Conservation (phyloP, 2,329 filamentous ascomycete genomes). For the Scedosporium boydii region DNA sequence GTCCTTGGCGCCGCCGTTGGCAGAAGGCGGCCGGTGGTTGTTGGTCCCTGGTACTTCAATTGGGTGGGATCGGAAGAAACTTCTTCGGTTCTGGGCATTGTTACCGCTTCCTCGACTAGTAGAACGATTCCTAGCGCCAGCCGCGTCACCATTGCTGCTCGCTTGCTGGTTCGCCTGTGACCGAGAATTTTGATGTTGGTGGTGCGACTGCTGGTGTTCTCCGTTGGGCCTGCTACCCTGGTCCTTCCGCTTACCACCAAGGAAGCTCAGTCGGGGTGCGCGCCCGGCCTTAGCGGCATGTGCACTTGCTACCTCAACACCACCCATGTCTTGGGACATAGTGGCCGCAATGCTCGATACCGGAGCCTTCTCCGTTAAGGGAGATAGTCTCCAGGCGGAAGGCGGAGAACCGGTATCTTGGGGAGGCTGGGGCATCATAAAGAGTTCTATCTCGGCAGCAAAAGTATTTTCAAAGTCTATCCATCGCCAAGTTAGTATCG, state of each 20-base stretch:
- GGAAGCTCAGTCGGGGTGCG: conserved; percentile 46
- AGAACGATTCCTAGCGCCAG: background rate
- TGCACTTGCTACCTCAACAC: conserved; percentile 35
- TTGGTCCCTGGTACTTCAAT: background rate
- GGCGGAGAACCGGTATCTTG: conserved; percentile 30
- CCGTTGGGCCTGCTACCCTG: conserved; percentile 20
- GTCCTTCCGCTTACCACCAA: conserved; percentile 41
- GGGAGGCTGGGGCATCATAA: conserved; percentile 20
- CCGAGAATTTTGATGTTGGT: background rate
- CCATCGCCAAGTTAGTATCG: background rate
- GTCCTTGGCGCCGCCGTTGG: conserved; percentile 15
- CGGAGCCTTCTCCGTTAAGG: conserved; percentile 27
- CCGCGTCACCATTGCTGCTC: background rate
- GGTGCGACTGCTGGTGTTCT: conserved; percentile 18
- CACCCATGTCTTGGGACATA: conserved; percentile 13
- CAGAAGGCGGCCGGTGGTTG: background rate
- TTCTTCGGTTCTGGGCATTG: conserved; percentile 8
- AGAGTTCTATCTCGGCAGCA: conserved; percentile 54
- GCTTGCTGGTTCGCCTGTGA: background rate
- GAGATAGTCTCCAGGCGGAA: conserved; percentile 41
- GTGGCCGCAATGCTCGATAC: conserved; percentile 22
- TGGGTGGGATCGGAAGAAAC: conserved; percentile 8
- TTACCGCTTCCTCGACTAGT: background rate
- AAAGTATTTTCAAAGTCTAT: conserved; percentile 55
- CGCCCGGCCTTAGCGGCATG: conserved; percentile 23